These are phyloP conservation scores for Nyctanthes arbortristis DNA, from an alignment of 257 asterid genomes.

Conservation along the genomic window DNA sequence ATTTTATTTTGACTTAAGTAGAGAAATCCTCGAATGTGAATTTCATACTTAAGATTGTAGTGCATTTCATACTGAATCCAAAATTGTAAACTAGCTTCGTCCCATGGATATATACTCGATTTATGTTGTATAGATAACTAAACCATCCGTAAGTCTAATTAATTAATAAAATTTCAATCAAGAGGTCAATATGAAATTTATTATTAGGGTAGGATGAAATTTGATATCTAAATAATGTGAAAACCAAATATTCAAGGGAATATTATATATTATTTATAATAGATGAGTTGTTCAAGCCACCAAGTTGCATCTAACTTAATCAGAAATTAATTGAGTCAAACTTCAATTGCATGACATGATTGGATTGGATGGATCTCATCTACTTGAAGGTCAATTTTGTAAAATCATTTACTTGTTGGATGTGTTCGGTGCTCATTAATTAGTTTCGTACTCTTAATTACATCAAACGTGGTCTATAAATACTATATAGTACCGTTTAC, in stretches of 20 bases:
- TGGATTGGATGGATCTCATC: neutral
- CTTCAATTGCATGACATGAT: neutral
- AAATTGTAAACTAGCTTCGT: too few relatives aligned
- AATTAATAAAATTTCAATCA: neutral
- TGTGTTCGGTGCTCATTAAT: neutral
- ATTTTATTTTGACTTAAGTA: too few relatives aligned
- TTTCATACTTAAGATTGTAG: too few relatives aligned
- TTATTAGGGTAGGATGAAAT: neutral
- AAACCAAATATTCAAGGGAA: constrained; percentile 20
- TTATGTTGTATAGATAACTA: neutral
- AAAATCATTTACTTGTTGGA: neutral
- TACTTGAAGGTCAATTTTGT: neutral
- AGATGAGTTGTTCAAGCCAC: constrained; percentile 22
- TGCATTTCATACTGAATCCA: too few relatives aligned
- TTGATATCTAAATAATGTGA: constrained; percentile 15
- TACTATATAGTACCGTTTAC: too few relatives aligned
- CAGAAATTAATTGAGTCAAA: constrained; percentile 12
- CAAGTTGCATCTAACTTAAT: constrained; percentile 4
- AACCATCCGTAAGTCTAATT: neutral
- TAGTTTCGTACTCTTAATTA: neutral
- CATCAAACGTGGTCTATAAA: too few relatives aligned
- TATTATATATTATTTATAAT: constrained; percentile 24
- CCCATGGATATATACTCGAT: too few relatives aligned
- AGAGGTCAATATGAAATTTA: constrained; percentile 8
- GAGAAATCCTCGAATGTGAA: too few relatives aligned